phyloP scores from a whole-genome alignment of 352 stramenopile genomes.

The Globisporangium recalcitrans region DNA sequence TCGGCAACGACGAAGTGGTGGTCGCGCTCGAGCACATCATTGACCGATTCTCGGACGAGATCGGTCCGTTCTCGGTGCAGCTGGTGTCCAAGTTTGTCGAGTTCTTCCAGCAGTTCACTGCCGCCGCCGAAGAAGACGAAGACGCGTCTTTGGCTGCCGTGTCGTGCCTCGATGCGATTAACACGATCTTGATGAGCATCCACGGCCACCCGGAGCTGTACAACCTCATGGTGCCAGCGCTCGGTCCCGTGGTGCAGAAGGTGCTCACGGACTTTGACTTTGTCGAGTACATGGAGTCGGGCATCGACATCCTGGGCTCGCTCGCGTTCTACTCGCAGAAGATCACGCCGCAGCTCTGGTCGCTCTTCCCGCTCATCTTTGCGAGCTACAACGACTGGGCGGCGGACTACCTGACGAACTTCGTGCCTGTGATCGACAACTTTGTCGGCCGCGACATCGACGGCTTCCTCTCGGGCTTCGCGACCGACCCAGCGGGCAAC shows the following conservation, averaged over 20 bases:
- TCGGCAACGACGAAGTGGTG: conserved; percentile 97
- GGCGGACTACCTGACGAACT: conserved; percentile 95
- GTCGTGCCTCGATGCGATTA: conserved; percentile 81
- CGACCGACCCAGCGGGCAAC: conserved; percentile 35
- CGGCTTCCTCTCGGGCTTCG: conserved; percentile 53
- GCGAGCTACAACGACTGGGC: conserved; percentile 93
- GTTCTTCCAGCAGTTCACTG: conserved; percentile 94
- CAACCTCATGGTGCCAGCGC: conserved; percentile 89
- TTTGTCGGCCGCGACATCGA: conserved; percentile 89
- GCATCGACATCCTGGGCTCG: conserved; percentile 94
- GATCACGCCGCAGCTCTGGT: conserved; percentile 92
- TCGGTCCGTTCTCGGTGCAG: conserved; percentile 90
- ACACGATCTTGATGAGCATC: conserved; percentile 82
- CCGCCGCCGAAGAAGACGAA: conserved; percentile 90
- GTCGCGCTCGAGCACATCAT: conserved; percentile 94
- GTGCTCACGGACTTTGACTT: conserved; percentile 95
- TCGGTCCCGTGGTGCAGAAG: conserved; percentile 93
- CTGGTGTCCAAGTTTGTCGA: conserved; percentile 93
- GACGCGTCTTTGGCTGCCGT: conserved; percentile 95
- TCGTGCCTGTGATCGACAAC: conserved; percentile 95
- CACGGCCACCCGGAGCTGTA: conserved; percentile 81
- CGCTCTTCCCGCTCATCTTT: conserved; percentile 96
- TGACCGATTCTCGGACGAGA: conserved; percentile 95
- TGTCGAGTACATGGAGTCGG: conserved; percentile 96
- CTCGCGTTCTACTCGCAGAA: conserved; percentile 93